Conservation (phyloP, 768 basidiomycete genomes). For the Xerocomus potaroensis region DNA sequence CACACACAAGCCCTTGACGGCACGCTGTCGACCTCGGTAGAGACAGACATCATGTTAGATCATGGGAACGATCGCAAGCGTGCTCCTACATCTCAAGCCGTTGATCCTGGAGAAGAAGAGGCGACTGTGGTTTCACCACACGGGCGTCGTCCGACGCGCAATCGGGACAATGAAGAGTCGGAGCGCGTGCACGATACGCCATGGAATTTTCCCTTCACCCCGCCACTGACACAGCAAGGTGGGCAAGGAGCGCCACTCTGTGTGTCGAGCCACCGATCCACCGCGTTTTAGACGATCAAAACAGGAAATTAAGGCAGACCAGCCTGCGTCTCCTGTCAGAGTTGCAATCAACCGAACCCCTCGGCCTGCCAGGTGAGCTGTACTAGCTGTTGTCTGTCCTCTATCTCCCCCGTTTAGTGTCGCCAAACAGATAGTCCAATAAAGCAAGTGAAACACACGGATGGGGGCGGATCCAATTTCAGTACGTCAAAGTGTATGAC, state of each 20-base stretch:
- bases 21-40: too few species aligned
- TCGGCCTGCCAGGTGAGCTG: slow-evolving; percentile 4
- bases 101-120: slow-evolving; percentile 9
- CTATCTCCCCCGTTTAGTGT: background rate
- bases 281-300: background rate
- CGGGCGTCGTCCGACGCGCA: slow-evolving; percentile 7
- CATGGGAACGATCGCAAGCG: background rate
- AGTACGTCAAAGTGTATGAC: slow-evolving; percentile 8
- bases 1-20: too few species aligned
- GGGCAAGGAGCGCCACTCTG: background rate
- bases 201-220: background rate
- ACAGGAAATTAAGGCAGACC: slow-evolving; percentile 3
- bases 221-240: slow-evolving; percentile 1
- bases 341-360: background rate
- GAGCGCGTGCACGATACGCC: slow-evolving; percentile 1
- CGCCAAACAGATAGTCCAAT: slow-evolving; percentile 8
- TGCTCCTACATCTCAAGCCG: background rate
- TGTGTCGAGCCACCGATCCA: background rate
- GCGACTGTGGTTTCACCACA: background rate
- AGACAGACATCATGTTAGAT: background rate
- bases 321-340: background rate
- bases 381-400: background rate
- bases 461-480: background rate
- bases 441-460: slow-evolving; percentile 16
- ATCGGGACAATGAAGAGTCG: slow-evolving; percentile 8